A percentile compares a stretch with the other conserved stretches of the same genome.
phyloP scores from a whole-genome alignment of 306 rosid genomes.

The Cicer yamashitae region DNA sequence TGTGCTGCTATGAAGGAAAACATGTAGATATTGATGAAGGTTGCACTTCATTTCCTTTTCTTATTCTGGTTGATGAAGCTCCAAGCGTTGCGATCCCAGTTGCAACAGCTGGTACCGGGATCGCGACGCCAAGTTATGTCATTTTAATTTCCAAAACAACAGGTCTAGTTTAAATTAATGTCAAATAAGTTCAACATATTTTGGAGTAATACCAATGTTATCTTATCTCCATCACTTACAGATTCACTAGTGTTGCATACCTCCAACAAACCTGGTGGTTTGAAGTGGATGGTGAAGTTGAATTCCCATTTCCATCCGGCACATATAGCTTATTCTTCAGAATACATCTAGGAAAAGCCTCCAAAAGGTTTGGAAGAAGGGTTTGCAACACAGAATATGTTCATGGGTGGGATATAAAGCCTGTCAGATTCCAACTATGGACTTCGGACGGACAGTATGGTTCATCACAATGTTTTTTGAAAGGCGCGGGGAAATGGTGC shows the following conservation, averaged over 20 bases:
- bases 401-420: slow-evolving; percentile 96
- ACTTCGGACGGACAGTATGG: slow-evolving; percentile 81
- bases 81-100: background rate
- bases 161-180: slow-evolving; percentile 4
- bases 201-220: slow-evolving; percentile 27
- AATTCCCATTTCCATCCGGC: slow-evolving; percentile 90
- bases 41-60: background rate
- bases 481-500: slow-evolving; percentile 78
- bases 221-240: slow-evolving; percentile 45
- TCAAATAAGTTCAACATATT: slow-evolving; percentile 2
- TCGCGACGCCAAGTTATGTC: background rate
- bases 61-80: slow-evolving; percentile 16
- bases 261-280: slow-evolving; percentile 99
- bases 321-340: slow-evolving; percentile 80
- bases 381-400: slow-evolving; percentile 75
- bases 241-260: slow-evolving; percentile 77
- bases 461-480: slow-evolving; percentile 67
- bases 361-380: slow-evolving; percentile 75
- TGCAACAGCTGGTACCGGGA: background rate
- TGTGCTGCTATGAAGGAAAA: slow-evolving; percentile 20
- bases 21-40: slow-evolving; percentile 4
- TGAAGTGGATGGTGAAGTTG: slow-evolving; percentile 93
- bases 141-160: background rate
- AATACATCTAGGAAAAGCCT: slow-evolving; percentile 73
- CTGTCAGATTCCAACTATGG: slow-evolving; percentile 82